These are phyloP conservation scores for Iberis pinnata DNA, from an alignment of 345 rosid species.

Conservation along the genomic window DNA sequence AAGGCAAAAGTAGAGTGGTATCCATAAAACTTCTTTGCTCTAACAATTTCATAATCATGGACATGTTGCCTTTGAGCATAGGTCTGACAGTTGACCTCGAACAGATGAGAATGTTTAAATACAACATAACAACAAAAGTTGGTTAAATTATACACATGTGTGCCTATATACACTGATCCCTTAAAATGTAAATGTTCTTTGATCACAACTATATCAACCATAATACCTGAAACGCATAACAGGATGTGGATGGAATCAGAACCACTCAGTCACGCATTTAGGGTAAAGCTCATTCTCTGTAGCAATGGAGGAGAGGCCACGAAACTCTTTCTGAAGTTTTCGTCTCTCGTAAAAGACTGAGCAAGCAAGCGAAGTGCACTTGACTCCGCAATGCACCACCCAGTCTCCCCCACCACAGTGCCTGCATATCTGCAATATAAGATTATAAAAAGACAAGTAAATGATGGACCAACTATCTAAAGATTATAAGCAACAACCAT, in stretches of 20 bases:
- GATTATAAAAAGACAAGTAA: background rate
- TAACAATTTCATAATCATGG: slow-evolving; percentile 74
- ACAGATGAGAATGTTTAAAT: no score
- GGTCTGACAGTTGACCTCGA: no score
- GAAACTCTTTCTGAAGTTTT: slow-evolving; percentile 84
- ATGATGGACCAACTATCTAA: slow-evolving; percentile 3
- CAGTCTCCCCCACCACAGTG: slow-evolving; percentile 98
- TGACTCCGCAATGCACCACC: slow-evolving; percentile 76
- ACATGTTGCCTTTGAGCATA: slow-evolving; percentile 82
- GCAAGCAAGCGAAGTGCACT: slow-evolving; percentile 82
- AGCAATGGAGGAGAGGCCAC: slow-evolving; percentile 56
- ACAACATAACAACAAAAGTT: no score
- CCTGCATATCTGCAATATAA: slow-evolving; percentile 63
- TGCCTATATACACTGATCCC: no score
- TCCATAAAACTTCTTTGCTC: slow-evolving; percentile 83
- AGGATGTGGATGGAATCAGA: no score
- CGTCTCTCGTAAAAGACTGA: slow-evolving; percentile 82
- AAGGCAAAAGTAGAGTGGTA: slow-evolving; percentile 58
- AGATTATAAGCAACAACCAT: no score
- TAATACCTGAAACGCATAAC: no score
- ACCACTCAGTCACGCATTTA: slow-evolving; percentile 82
- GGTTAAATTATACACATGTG: no score
- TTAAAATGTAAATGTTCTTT: no score
- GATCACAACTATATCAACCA: no score
- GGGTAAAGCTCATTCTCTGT: slow-evolving; percentile 62